Evolutionary conservation across 2,329 filamentous ascomycete genomes (phyloP).

Genomic region (Shiraia bambusicola): DNA sequence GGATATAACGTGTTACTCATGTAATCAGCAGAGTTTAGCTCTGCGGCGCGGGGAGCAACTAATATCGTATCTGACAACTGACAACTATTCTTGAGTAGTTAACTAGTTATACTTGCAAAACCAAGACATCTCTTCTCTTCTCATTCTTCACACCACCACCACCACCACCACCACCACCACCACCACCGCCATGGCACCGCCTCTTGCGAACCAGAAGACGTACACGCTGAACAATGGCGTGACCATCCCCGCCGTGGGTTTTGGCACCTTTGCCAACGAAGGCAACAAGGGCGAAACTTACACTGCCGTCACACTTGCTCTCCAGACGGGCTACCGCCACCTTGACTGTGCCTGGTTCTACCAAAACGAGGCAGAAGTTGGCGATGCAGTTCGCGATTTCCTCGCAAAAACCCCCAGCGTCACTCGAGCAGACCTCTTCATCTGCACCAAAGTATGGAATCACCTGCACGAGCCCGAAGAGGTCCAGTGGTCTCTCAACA

Average conservation of each 20-base stretch:
- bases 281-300: constrained; percentile 59
- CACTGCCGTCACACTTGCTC: constrained; percentile 60
- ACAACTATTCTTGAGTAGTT: too few species aligned
- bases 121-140: constrained; percentile 9
- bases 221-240: constrained; percentile 61
- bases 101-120: constrained; percentile 1
- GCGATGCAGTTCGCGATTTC: constrained; percentile 63
- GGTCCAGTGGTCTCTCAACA: constrained; percentile 61
- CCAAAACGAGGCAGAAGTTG: constrained; percentile 70
- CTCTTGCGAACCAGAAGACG: constrained; percentile 42
- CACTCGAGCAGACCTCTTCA: constrained; percentile 62
- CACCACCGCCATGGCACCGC: constrained; percentile 27
- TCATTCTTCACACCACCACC: background rate
- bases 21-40: constrained; percentile 11
- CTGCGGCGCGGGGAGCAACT: constrained; percentile 6
- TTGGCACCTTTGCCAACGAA: constrained; percentile 72
- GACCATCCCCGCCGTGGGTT: constrained; percentile 68
- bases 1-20: too few species aligned
- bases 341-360: constrained; percentile 72
- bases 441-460: constrained; percentile 72
- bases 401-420: constrained; percentile 57
- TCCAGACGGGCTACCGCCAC: constrained; percentile 63
- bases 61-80: too few species aligned
- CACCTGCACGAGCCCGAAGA: constrained; percentile 59
- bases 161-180: too few species aligned